Conservation (phyloP, 257 asterid species). For the Ballota nigra region DNA sequence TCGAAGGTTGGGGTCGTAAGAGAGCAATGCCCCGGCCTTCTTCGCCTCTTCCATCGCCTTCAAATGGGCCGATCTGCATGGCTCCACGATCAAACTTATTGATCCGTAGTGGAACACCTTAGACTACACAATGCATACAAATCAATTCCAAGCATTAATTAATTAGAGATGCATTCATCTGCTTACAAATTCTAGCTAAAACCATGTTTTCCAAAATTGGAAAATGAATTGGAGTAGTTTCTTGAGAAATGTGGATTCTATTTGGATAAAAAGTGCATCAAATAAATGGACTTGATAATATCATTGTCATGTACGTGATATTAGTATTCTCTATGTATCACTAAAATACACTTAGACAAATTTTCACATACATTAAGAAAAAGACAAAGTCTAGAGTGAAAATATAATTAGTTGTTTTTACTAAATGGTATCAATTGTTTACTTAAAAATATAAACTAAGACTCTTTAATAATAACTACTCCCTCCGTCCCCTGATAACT, state of each 20-base stretch:
- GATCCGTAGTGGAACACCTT: constrained; percentile 96
- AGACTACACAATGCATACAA: constrained; percentile 39
- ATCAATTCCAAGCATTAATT: background rate
- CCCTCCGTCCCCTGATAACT: too few relatives aligned
- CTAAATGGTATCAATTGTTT: too few relatives aligned
- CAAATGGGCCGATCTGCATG: constrained; percentile 92
- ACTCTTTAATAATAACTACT: too few relatives aligned
- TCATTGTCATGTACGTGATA: background rate
- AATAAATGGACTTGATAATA: background rate
- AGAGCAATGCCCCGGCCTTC: constrained; percentile 84
- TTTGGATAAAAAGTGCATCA: background rate
- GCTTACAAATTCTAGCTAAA: too few relatives aligned
- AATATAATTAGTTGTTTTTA: too few relatives aligned
- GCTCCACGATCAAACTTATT: constrained; percentile 94
- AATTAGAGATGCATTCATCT: background rate
- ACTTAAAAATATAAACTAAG: too few relatives aligned
- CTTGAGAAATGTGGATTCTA: background rate
- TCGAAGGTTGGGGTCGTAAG: constrained; percentile 90
- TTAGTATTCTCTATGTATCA: background rate
- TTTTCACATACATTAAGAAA: too few relatives aligned
- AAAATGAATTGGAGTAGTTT: background rate
- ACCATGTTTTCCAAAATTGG: background rate
- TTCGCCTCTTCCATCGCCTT: constrained; percentile 94
- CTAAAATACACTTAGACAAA: background rate
- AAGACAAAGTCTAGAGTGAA: too few relatives aligned